A percentile compares a stretch with the other conserved stretches of the same genome.
Evolutionary conservation across 2,329 filamentous ascomycete genomes (phyloP).

Genomic region (Stylonectria norvegica): DNA sequence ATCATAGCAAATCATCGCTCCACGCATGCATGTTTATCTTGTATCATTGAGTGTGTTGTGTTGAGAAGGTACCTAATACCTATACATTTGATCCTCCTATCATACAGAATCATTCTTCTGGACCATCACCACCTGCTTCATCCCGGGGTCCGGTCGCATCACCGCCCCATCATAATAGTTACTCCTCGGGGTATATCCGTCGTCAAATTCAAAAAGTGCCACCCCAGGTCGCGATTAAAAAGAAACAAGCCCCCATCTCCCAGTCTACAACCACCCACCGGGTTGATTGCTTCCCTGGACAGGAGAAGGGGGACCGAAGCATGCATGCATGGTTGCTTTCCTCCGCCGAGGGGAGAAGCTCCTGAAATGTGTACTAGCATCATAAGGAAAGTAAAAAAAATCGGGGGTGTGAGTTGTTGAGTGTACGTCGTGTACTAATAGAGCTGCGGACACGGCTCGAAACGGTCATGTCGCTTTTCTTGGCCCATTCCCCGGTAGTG

Average conservation of each 20-base stretch:
- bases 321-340: neutral
- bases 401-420: too few species aligned
- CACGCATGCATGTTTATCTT: too few species aligned
- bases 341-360: neutral
- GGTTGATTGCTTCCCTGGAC: too few species aligned
- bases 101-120: too few species aligned
- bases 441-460: neutral
- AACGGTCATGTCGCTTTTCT: neutral
- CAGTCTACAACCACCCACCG: too few species aligned
- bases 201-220: slow-evolving; percentile 24
- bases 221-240: neutral
- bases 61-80: neutral
- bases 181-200: slow-evolving; percentile 32
- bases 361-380: neutral
- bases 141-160: slow-evolving; percentile 4
- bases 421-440: neutral
- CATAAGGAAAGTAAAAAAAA: slow-evolving; percentile 4
- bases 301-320: neutral
- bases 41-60: neutral
- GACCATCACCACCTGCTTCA: slow-evolving; percentile 6
- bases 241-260: too few species aligned
- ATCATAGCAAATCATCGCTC: too few species aligned
- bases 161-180: slow-evolving; percentile 13
- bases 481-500: neutral
- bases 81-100: slow-evolving; percentile 1